These are phyloP conservation scores for Pythium oligandrum DNA, from an alignment of 352 stramenopile genomes.

Conservation along the genomic window DNA sequence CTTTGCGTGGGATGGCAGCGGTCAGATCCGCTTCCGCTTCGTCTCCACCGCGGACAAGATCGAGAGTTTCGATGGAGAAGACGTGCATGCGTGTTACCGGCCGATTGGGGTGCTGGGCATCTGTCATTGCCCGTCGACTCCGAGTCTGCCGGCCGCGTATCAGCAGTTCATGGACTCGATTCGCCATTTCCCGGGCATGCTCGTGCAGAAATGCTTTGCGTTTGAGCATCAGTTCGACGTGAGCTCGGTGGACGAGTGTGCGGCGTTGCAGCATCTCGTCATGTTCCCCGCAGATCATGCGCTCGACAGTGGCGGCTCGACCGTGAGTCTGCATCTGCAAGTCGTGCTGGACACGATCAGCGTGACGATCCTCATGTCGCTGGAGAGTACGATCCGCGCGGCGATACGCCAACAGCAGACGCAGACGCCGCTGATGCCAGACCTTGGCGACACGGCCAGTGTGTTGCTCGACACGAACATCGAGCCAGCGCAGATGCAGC, in stretches of 20 bases:
- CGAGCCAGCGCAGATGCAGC: constrained; percentile 36
- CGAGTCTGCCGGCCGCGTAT: constrained; percentile 48
- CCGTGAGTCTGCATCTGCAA: constrained; percentile 72
- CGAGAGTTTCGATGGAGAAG: constrained; percentile 59
- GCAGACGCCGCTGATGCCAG: constrained; percentile 11
- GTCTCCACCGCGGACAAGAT: constrained; percentile 56
- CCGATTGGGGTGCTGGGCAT: constrained; percentile 75
- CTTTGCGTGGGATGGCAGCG: constrained; percentile 60
- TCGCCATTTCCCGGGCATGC: constrained; percentile 52
- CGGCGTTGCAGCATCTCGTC: constrained; percentile 55
- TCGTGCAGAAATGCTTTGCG: constrained; percentile 80
- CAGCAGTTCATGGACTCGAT: constrained; percentile 65
- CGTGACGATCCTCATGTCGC: constrained; percentile 77
- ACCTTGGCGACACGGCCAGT: constrained; percentile 32
- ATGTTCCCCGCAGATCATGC: constrained; percentile 81
- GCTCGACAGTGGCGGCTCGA: constrained; percentile 60
- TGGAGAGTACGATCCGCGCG: constrained; percentile 69
- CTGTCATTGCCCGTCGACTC: constrained; percentile 73
- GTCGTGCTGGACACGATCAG: constrained; percentile 79
- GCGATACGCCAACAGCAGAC: constrained; percentile 41
- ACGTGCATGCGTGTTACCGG: constrained; percentile 62
- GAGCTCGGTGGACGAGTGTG: constrained; percentile 47
- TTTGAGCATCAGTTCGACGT: constrained; percentile 81
- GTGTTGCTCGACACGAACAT: constrained; percentile 74
- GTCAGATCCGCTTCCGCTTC: constrained; percentile 65